Evolutionary conservation across 2,329 filamentous ascomycete species (phyloP).

Genomic region (Acrocalymma vagum): DNA sequence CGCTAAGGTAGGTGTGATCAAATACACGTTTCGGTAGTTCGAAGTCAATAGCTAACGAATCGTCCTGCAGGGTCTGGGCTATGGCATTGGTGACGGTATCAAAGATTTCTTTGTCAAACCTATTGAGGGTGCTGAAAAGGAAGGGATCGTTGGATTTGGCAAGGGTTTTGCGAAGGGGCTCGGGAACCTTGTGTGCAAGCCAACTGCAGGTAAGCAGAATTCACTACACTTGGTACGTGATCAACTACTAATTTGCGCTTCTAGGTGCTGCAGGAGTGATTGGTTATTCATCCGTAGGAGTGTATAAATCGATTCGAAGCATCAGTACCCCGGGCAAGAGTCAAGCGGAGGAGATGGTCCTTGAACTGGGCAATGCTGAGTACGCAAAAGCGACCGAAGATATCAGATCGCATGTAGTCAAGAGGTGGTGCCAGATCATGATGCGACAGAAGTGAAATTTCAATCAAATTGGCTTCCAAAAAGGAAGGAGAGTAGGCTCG

Average conservation of each 20-base stretch:
- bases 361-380: conserved; percentile 24
- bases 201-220: conserved; percentile 63
- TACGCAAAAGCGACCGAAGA: conserved; percentile 22
- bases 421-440: conserved; percentile 28
- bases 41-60: conserved; percentile 1
- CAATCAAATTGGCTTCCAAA: too few species aligned
- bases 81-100: conserved; percentile 80
- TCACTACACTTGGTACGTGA: not conserved
- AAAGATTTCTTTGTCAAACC: conserved; percentile 83
- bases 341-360: conserved; percentile 16
- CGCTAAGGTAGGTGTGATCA: conserved; percentile 61
- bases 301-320: conserved; percentile 63
- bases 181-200: conserved; percentile 68
- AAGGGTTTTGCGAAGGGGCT: conserved; percentile 85
- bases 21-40: not conserved
- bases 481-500: too few species aligned
- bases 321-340: conserved; percentile 21
- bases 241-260: conserved; percentile 3
- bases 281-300: conserved; percentile 68
- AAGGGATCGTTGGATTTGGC: conserved; percentile 69
- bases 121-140: conserved; percentile 69
- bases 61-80: conserved; percentile 74
- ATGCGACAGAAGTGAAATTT: conserved; percentile 24
- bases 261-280: conserved; percentile 64
- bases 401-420: conserved; percentile 27